Evolutionary conservation across 306 rosid species (phyloP).

Genomic region (Benincasa hispida): DNA sequence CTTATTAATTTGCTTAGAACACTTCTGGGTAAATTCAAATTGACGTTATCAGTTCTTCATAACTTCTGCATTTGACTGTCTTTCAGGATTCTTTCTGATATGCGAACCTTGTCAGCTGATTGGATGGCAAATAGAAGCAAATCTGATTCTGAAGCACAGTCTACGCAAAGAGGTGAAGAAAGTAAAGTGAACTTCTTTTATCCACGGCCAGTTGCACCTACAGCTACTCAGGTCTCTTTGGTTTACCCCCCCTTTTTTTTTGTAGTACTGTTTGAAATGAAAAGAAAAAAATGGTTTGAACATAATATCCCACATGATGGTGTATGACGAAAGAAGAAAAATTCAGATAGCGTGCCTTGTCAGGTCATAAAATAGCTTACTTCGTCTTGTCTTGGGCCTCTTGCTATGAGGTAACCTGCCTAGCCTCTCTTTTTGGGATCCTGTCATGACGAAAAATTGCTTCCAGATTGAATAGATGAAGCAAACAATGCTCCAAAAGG

Average conservation of each 20-base stretch:
- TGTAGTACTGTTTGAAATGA: neutral
- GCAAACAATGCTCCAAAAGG: neutral
- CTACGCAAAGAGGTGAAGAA: constrained; percentile 86
- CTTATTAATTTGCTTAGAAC: neutral
- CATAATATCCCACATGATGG: neutral
- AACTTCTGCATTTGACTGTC: constrained; percentile 16
- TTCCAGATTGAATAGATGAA: neutral
- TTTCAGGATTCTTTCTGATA: constrained; percentile 96
- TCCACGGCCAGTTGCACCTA: constrained; percentile 96
- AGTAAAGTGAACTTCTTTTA: constrained; percentile 66
- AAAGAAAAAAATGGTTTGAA: neutral
- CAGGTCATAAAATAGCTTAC: neutral
- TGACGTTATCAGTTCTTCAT: constrained; percentile 13
- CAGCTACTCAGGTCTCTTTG: constrained; percentile 76
- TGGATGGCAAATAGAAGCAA: constrained; percentile 97
- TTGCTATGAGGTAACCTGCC: neutral
- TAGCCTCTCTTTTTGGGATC: neutral
- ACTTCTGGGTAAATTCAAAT: neutral
- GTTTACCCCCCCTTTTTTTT: neutral
- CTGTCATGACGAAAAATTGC: neutral
- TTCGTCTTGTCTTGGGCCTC: neutral
- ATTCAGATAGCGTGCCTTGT: neutral
- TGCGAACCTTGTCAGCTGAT: constrained; percentile 98
- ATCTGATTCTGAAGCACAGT: constrained; percentile 70
- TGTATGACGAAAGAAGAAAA: neutral